Base-by-base conservation (phyloP, 176 grass and related monocot species). In the Avena atlantica region DNA sequence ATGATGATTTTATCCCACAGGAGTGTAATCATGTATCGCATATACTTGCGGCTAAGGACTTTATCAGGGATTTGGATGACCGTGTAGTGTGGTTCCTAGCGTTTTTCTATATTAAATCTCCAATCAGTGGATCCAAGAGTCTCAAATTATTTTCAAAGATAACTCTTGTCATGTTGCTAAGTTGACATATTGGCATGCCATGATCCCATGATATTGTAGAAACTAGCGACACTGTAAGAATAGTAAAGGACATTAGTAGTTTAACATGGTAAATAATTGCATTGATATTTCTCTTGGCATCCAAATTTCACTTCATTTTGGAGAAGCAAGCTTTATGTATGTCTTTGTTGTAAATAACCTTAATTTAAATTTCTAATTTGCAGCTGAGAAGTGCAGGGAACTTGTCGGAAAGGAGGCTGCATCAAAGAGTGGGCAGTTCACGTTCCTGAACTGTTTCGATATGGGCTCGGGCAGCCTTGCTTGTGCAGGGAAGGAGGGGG, bases 321-420 rank as follows among this genome's bases (percentile, higher is more conserved):
- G 21, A 12, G 59, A 49, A 78, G 36, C 10, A 53, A 70, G 55
- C 15, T 47, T 62, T 55, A 19, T 87, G n/a, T 87, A 65, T 37
- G 40, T 42, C 40, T 42, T 7, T 42, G 40, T 67, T 74, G 8
- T 44, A 34, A 84, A 27, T 80, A 34, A 68, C 8, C 44, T n/a
- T 37, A 58, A 74, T 60, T 0, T 4, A 24, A 63, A 16, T 36
- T 81, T 88, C 10, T 47, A 44, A 78, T 91, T 58, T 91, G 21
- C 92, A 99, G 97, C 97, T 75, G 97, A 99, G 83, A 99, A 97
- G 75, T 99, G 89, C 63, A 97, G 97, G 77, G 92, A 94, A 92
- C 80, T 96, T 86, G 94, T 97, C 10, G 97, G 97, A 74, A 90
- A 99, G 83, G 97, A 97, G 83, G 86, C 64, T 84, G 64, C 97